Evolutionary conservation across 768 basidiomycete species (phyloP).

Genomic region (Mycena filopes): DNA sequence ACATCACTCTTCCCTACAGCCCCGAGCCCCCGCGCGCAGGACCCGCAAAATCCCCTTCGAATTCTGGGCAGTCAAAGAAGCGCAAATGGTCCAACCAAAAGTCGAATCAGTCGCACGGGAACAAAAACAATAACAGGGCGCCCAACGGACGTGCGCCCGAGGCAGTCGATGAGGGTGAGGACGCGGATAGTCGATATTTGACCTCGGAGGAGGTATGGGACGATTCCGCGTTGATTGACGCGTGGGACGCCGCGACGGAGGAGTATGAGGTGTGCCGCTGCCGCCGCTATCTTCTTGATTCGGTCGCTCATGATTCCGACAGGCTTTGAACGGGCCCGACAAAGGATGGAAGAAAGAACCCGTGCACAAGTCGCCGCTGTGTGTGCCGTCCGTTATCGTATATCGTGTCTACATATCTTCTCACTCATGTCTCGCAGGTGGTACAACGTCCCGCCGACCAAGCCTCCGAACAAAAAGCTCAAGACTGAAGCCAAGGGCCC

Average conservation of each 20-base stretch:
- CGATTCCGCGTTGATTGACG: constrained; percentile 83
- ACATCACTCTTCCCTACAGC: constrained; percentile 61
- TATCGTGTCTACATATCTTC: constrained; percentile 11
- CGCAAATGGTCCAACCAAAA: constrained; percentile 57
- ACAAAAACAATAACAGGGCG: constrained; percentile 16
- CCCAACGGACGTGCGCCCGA: not conserved
- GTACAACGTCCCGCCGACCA: constrained; percentile 72
- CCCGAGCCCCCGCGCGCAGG: constrained; percentile 28
- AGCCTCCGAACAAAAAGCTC: constrained; percentile 38
- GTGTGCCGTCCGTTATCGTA: constrained; percentile 41
- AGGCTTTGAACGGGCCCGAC: constrained; percentile 70
- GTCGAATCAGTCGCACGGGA: constrained; percentile 38
- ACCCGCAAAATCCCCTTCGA: constrained; percentile 30
- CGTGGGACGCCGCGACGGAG: constrained; percentile 86
- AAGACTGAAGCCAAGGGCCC: constrained; percentile 25
- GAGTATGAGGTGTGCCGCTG: constrained; percentile 70
- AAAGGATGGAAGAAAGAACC: constrained; percentile 80
- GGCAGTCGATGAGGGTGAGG: constrained; percentile 48
- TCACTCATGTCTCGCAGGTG: constrained; percentile 64
- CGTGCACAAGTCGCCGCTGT: constrained; percentile 80
- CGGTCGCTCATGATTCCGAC: not conserved
- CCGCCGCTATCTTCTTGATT: not conserved
- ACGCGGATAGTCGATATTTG: constrained; percentile 69
- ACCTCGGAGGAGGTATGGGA: constrained; percentile 87
- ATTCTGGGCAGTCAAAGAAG: constrained; percentile 62